Evolutionary conservation across 2,329 filamentous ascomycete genomes (phyloP).

Genomic region (Aspergillus pseudotamarii): DNA sequence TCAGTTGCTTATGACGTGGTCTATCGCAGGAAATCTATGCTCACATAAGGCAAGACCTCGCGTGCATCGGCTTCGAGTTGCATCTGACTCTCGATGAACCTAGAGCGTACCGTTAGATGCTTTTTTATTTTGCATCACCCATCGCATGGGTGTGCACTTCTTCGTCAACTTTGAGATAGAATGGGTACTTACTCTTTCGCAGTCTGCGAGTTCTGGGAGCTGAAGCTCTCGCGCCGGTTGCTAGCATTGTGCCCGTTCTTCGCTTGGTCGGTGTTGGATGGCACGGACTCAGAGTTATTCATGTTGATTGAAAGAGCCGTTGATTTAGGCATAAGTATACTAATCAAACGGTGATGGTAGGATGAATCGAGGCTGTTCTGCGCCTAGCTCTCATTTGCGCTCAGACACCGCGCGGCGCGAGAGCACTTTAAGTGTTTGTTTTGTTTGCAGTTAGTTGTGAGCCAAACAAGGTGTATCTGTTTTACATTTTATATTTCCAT

Average conservation of each 20-base stretch:
- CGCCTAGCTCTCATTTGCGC: constrained; percentile 1
- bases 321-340: neutral
- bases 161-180: neutral
- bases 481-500: neutral
- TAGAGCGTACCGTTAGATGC: constrained; percentile 36
- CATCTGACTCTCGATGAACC: constrained; percentile 86
- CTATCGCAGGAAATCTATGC: constrained; percentile 27
- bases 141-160: neutral
- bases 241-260: constrained; percentile 15
- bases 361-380: neutral
- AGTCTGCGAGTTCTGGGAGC: constrained; percentile 68
- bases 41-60: constrained; percentile 88
- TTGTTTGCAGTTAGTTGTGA: constrained; percentile 25
- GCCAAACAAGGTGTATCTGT: neutral
- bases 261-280: constrained; percentile 14
- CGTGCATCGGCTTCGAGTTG: constrained; percentile 92
- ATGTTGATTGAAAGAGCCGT: constrained; percentile 15
- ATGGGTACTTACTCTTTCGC: constrained; percentile 63
- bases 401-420: constrained; percentile 16
- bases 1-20: constrained; percentile 17
- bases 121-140: neutral
- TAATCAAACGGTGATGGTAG: neutral
- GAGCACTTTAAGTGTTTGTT: constrained; percentile 26
- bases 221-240: constrained; percentile 40
- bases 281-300: constrained; percentile 24